Evolutionary conservation across 495 filamentous ascomycete species (phyloP), one percentile per base, ranked within the genome.

Genomic region (Tuber microsphaerosporum): DNA sequence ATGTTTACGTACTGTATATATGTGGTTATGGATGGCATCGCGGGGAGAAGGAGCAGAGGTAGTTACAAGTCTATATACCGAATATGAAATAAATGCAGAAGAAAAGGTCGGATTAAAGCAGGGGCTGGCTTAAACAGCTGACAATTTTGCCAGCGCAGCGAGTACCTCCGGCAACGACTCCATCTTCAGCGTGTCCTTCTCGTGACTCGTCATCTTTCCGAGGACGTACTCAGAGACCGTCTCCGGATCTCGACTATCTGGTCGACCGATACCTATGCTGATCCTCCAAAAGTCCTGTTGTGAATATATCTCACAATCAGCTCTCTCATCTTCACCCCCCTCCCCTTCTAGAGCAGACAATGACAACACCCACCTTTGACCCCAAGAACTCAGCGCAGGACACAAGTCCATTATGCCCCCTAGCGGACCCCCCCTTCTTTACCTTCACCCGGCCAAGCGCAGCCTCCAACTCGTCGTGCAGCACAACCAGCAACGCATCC

Each of bases 391-490:
- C 84, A 75, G 89, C 86, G 39, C 90, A 85, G 80, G 89, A 92
- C 83, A 91, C 92, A 61, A 97, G 76, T 8, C 93, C 93, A 76
- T 94, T 93, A 83, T 97, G 93, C 0, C 93, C 93, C 22, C 88
- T 86, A 48, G 86, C 83, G 82, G 83, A 90, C 70, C 88, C 88
- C 85, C 68, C 79, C 70, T 82, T 86, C 78, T 83, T 89, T 56
- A 92, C 84, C 61, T 86, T 90, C 8, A 96, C 85, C 51, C 86
- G 88, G 1, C 93, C 92, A 17, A 92, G 78, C 39, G 86, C 84
- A 69, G 87, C 86, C 81, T 97, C 93, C 14, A 97, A 84, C 81
- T 97, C 93, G 80, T 97, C 93, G 84, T 97, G 92, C 42, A 97
- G 84, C 2, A 97, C 84, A 4, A 96, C 88, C 22, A 97, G 84